A percentile compares a stretch with the other conserved stretches of the same genome.
Conservation (phyloP, 2,329 filamentous ascomycete species). For the Alternaria novae-zelandiae region DNA sequence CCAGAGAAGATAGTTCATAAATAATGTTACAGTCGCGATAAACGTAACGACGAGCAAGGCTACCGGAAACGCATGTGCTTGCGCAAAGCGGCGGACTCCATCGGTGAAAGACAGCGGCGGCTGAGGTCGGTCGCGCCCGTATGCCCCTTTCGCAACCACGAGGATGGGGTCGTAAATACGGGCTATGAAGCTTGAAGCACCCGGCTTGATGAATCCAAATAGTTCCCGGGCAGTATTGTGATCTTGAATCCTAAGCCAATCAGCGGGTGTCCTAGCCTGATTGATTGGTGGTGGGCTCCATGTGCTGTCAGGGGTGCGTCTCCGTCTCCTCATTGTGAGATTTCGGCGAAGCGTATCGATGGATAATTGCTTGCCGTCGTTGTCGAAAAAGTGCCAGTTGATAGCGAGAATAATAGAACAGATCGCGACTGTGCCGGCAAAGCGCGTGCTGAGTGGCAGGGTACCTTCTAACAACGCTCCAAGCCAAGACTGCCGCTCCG, state of each 20-base stretch:
- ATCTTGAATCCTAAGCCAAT: constrained; percentile 79
- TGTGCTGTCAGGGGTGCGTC: constrained; percentile 15
- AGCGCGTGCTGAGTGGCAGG: constrained; percentile 71
- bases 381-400: constrained; percentile 79
- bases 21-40: constrained; percentile 68
- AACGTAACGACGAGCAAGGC: constrained; percentile 67
- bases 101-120: constrained; percentile 60
- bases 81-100: constrained; percentile 54
- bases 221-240: constrained; percentile 79
- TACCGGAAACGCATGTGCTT: constrained; percentile 74
- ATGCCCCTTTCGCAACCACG: constrained; percentile 72
- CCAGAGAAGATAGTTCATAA: constrained; percentile 78
- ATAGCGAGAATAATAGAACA: constrained; percentile 74
- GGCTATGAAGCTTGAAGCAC: constrained; percentile 73
- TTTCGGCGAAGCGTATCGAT: constrained; percentile 27
- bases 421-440: constrained; percentile 76
- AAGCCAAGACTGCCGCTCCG: constrained; percentile 61
- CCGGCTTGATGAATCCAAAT: constrained; percentile 76
- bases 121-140: constrained; percentile 64
- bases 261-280: constrained; percentile 75
- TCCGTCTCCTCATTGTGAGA: constrained; percentile 30
- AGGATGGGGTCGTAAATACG: constrained; percentile 76
- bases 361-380: constrained; percentile 52
- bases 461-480: constrained; percentile 69
- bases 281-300: constrained; percentile 66